phyloP scores from a whole-genome alignment of 2,329 filamentous ascomycete genomes.

The Hysterium pulicare region DNA sequence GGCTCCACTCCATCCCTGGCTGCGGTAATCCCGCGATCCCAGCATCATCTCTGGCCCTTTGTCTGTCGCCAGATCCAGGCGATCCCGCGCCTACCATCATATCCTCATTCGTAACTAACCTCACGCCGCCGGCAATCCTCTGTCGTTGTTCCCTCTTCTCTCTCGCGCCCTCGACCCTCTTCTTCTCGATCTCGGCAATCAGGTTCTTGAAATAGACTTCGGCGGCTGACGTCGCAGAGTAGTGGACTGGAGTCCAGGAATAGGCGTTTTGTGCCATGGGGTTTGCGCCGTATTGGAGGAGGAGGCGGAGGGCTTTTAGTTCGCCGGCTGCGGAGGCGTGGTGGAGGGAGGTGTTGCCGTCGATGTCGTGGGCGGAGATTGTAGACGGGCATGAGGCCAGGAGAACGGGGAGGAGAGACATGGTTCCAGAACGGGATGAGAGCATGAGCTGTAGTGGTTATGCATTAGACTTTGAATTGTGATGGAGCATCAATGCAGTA shows the following conservation, averaged over 20 bases:
- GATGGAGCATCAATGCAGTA: background rate
- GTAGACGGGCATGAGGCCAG: conserved; percentile 29
- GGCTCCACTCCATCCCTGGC: conserved; percentile 38
- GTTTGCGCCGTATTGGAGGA: conserved; percentile 76
- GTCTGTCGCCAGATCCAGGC: too few relatives aligned
- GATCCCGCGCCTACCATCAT: conserved; percentile 4
- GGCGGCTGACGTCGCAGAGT: conserved; percentile 76
- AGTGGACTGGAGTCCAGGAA: conserved; percentile 80
- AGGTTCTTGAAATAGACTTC: conserved; percentile 81
- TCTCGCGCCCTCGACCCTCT: conserved; percentile 44
- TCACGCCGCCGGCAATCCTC: conserved; percentile 31
- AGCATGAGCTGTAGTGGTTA: conserved; percentile 35
- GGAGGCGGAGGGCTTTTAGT: conserved; percentile 69
- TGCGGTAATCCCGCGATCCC: conserved; percentile 26
- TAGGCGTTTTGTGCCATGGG: conserved; percentile 68
- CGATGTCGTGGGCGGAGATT: conserved; percentile 51
- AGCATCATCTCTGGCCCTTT: conserved; percentile 32
- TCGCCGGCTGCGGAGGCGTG: conserved; percentile 82
- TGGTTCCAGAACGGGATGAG: conserved; percentile 36
- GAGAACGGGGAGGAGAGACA: conserved; percentile 43
- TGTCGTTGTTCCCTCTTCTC: conserved; percentile 26
- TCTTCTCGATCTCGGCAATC: conserved; percentile 67
- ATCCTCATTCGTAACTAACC: conserved; percentile 34
- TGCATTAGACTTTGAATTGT: background rate
- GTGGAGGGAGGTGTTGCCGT: conserved; percentile 84